A percentile compares a stretch with the other conserved stretches of the same genome.
Evolutionary conservation across 257 asterid genomes (phyloP).

Genomic region (Ocimum tenuiflorum): DNA sequence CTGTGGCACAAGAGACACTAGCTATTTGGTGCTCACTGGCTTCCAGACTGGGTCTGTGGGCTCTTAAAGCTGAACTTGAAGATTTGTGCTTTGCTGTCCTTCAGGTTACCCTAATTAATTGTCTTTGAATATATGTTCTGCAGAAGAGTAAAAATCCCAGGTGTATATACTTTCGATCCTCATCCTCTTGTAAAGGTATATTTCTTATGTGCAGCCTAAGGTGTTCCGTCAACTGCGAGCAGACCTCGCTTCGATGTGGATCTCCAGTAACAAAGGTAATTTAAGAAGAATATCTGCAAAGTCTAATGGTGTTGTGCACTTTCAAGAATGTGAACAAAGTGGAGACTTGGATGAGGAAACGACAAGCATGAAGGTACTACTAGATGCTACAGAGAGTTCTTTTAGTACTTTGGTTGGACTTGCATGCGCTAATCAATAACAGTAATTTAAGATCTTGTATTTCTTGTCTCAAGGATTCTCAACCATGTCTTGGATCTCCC

Average conservation of each 20-base stretch:
- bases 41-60: slow-evolving; percentile 94
- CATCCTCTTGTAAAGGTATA: slow-evolving; percentile 12
- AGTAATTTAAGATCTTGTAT: not conserved
- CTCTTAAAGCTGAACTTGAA: slow-evolving; percentile 95
- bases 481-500: slow-evolving; percentile 8
- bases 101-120: slow-evolving; percentile 46
- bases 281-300: slow-evolving; percentile 52
- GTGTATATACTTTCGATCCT: not conserved
- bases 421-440: not conserved
- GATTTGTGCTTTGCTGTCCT: slow-evolving; percentile 96
- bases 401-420: not conserved
- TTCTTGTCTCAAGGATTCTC: not conserved
- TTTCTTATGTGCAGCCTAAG: slow-evolving; percentile 55
- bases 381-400: not conserved
- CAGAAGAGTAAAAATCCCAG: slow-evolving; percentile 11
- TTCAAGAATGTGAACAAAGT: slow-evolving; percentile 43
- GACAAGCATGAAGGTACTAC: slow-evolving; percentile 65
- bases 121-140: not conserved
- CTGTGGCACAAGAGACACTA: slow-evolving; percentile 93
- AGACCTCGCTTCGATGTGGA: slow-evolving; percentile 92
- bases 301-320: slow-evolving; percentile 30
- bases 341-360: slow-evolving; percentile 44
- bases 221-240: slow-evolving; percentile 72
- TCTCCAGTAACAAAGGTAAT: slow-evolving; percentile 41
- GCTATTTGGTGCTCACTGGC: slow-evolving; percentile 99